phyloP scores from a whole-genome alignment of 2,329 filamentous ascomycete species.

The Rhynchosporium graminicola region DNA sequence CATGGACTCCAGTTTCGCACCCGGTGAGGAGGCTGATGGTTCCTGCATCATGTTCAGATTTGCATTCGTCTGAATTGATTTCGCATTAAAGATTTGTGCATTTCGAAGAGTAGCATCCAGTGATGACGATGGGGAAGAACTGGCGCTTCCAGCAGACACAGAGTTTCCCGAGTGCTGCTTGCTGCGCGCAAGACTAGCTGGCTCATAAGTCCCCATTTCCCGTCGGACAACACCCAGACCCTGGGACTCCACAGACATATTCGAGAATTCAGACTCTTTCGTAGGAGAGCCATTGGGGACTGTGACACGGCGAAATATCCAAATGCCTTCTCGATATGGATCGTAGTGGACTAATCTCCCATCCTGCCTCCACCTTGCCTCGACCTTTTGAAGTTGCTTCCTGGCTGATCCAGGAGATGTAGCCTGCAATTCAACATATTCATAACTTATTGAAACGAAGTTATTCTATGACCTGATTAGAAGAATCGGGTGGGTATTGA shows the following conservation, averaged over 20 bases:
- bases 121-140: constrained; percentile 37
- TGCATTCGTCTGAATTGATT: constrained; percentile 28
- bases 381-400: constrained; percentile 36
- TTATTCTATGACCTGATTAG: constrained; percentile 33
- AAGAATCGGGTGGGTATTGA: neutral
- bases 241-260: constrained; percentile 27
- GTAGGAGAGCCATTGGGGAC: constrained; percentile 20
- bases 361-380: constrained; percentile 36
- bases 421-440: constrained; percentile 37
- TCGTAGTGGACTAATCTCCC: constrained; percentile 38
- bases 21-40: constrained; percentile 30
- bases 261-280: constrained; percentile 13
- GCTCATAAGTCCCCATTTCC: constrained; percentile 38
- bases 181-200: constrained; percentile 33
- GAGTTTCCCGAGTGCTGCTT: constrained; percentile 28
- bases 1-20: constrained; percentile 28
- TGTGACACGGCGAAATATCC: constrained; percentile 33
- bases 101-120: constrained; percentile 34
- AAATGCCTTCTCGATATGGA: constrained; percentile 36
- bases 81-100: constrained; percentile 35
- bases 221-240: constrained; percentile 29
- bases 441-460: constrained; percentile 40
- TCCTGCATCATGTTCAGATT: constrained; percentile 30
- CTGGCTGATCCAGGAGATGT: constrained; percentile 26
- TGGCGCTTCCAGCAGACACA: constrained; percentile 32